Conservation (phyloP, 2,329 filamentous ascomycete genomes). For the Aspergillus melleus region DNA sequence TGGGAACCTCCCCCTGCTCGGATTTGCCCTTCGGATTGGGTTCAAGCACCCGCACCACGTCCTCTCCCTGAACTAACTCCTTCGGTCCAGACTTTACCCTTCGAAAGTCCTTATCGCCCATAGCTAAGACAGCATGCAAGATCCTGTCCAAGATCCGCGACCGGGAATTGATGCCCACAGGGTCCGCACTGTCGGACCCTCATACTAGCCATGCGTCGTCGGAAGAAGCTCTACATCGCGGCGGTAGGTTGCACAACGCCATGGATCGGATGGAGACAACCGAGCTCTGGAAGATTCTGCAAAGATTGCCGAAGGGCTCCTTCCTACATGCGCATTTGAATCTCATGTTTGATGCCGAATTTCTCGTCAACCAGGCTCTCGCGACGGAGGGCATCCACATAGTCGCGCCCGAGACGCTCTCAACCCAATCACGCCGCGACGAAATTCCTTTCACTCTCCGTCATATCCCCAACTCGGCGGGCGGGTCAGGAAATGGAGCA, state of each 20-base stretch:
- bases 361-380: conserved; percentile 71
- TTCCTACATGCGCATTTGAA: conserved; percentile 76
- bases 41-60: not conserved
- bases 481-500: conserved; percentile 39
- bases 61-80: conserved; percentile 10
- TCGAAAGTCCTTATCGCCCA: conserved; percentile 65
- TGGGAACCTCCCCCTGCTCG: conserved; percentile 38
- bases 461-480: conserved; percentile 52
- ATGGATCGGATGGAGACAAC: conserved; percentile 84
- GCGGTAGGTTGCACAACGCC: conserved; percentile 90
- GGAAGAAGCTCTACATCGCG: conserved; percentile 70
- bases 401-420: conserved; percentile 57
- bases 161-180: conserved; percentile 72
- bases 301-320: conserved; percentile 80
- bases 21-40: not conserved
- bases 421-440: conserved; percentile 53
- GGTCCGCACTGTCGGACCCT: conserved; percentile 74
- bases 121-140: conserved; percentile 72
- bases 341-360: conserved; percentile 87
- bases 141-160: conserved; percentile 79
- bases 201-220: conserved; percentile 58
- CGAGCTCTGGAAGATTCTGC: conserved; percentile 80
- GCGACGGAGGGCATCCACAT: conserved; percentile 73
- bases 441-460: conserved; percentile 62
- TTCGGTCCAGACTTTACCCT: conserved; percentile 28